Conservation (phyloP, 352 stramenopile genomes). For the Phytopythium delawarense region DNA sequence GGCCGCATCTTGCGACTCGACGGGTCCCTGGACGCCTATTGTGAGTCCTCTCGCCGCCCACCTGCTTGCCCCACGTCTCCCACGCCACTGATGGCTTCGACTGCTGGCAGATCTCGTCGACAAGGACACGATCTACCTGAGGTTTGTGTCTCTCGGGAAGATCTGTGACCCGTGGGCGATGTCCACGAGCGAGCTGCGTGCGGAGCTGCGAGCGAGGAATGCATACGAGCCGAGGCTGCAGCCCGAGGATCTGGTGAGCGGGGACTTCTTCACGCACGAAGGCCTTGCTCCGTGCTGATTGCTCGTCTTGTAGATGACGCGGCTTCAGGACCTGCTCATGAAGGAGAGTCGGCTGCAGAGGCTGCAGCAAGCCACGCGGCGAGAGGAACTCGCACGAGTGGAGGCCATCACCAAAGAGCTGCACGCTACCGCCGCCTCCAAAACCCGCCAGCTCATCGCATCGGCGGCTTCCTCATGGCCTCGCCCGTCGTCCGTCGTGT, state of each 20-base stretch:
- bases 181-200: slow-evolving; percentile 67
- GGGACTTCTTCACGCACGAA: background rate
- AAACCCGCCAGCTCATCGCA: slow-evolving; percentile 9
- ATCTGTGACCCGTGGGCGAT: slow-evolving; percentile 72
- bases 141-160: slow-evolving; percentile 58
- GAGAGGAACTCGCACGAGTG: slow-evolving; percentile 44
- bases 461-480: slow-evolving; percentile 4
- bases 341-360: slow-evolving; percentile 63
- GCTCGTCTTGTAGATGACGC: slow-evolving; percentile 37
- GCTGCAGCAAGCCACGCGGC: slow-evolving; percentile 57
- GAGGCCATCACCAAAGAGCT: slow-evolving; percentile 57
- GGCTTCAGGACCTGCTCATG: slow-evolving; percentile 50
- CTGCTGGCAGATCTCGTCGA: slow-evolving; percentile 43
- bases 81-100: background rate
- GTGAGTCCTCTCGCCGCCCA: slow-evolving; percentile 18
- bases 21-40: slow-evolving; percentile 56
- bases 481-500: slow-evolving; percentile 48
- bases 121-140: slow-evolving; percentile 71
- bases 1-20: slow-evolving; percentile 60
- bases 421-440: slow-evolving; percentile 13
- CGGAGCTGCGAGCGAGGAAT: slow-evolving; percentile 47
- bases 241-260: slow-evolving; percentile 55
- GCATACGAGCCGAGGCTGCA: slow-evolving; percentile 63
- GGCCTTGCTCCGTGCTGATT: background rate
- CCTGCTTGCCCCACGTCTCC: background rate